Base-by-base conservation (phyloP, 225 moss, liverwort and hornwort species). In the Antitrichia curtipendula region DNA sequence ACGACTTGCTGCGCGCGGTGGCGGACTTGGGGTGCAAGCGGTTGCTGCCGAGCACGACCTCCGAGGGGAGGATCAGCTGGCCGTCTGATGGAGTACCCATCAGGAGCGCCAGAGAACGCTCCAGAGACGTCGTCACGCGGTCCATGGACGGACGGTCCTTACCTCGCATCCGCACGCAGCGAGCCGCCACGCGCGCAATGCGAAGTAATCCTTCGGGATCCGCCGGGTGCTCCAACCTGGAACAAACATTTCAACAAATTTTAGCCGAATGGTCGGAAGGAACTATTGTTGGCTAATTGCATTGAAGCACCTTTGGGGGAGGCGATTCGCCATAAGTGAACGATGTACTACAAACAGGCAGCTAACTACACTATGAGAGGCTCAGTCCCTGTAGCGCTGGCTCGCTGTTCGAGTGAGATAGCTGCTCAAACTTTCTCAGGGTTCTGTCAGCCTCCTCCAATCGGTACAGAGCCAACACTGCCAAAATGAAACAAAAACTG, bases 141-240 rank as follows among this genome's bases (percentile, higher is more conserved):
- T 95, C 95, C 95, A 95, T 93, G 43, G 93, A 89, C 4, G 95
- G 95, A 2, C 95, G 91, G 49, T 95, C 95, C 84, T 89, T 92
- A 38, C 91, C 93, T 12, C 91, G 90, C 88, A 84, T 82, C 61
- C 92, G 79, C 72, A 95, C 95, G 82, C 95, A 95, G 53, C 92
- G 90, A 43, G 92, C 93, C 18, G 95, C 95, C 68, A 95, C 93
- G 18, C 93, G 88, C 10, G 95, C 95, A 7, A 93, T 91, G 43
- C 93, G 88, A 2, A 95, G 78, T 69, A 95, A 43, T 0, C 92
- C 92, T 41, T 93, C 92, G 16, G 90, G 91, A 56, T 95, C 90
- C 23, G 77, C 89, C 3, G 92, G 95, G 13, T 86, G 90, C 28
- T 88, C 87, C 20, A 93, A 65, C 70, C 95, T 85, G 38, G 78